These are phyloP conservation scores for Aspergillus thermomutatus DNA, from an alignment of 2,329 filamentous ascomycete genomes.

Conservation along the genomic window DNA sequence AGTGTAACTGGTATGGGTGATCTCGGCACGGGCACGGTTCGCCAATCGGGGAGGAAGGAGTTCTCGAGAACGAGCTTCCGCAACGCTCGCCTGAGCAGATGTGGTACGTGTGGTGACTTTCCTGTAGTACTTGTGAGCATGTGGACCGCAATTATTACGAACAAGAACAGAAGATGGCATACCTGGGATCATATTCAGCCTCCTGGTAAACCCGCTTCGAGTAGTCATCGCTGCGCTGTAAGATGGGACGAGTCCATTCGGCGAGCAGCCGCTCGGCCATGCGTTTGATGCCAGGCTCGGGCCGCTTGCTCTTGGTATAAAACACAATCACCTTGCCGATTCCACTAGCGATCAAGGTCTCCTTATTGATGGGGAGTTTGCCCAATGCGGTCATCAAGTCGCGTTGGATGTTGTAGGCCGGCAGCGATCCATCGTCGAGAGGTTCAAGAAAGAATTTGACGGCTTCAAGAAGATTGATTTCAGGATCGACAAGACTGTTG, in stretches of 20 bases:
- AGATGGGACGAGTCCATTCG: slow-evolving; percentile 92
- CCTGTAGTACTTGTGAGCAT: slow-evolving; percentile 18
- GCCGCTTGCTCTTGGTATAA: slow-evolving; percentile 92
- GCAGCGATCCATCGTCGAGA: slow-evolving; percentile 86
- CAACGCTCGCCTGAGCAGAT: slow-evolving; percentile 40
- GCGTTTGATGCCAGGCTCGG: slow-evolving; percentile 84
- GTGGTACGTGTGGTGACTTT: slow-evolving; percentile 35
- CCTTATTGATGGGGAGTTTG: slow-evolving; percentile 84
- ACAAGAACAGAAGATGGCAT: slow-evolving; percentile 17
- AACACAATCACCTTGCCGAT: slow-evolving; percentile 96
- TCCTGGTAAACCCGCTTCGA: slow-evolving; percentile 69
- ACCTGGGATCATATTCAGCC: slow-evolving; percentile 58
- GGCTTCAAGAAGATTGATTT: slow-evolving; percentile 90
- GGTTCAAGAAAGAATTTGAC: slow-evolving; percentile 98
- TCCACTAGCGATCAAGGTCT: slow-evolving; percentile 81
- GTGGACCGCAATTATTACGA: neutral
- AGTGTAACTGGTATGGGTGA: slow-evolving; percentile 58
- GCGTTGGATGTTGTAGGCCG: slow-evolving; percentile 95
- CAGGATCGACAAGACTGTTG: slow-evolving; percentile 83
- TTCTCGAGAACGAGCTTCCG: slow-evolving; percentile 50
- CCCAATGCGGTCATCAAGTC: slow-evolving; percentile 81
- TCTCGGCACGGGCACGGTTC: slow-evolving; percentile 59
- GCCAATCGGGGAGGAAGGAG: slow-evolving; percentile 52
- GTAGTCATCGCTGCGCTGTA: slow-evolving; percentile 92
- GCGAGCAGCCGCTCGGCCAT: slow-evolving; percentile 88